These are phyloP conservation scores for Ustulina deusta DNA, from an alignment of 2,329 filamentous ascomycete genomes.

Conservation along the genomic window DNA sequence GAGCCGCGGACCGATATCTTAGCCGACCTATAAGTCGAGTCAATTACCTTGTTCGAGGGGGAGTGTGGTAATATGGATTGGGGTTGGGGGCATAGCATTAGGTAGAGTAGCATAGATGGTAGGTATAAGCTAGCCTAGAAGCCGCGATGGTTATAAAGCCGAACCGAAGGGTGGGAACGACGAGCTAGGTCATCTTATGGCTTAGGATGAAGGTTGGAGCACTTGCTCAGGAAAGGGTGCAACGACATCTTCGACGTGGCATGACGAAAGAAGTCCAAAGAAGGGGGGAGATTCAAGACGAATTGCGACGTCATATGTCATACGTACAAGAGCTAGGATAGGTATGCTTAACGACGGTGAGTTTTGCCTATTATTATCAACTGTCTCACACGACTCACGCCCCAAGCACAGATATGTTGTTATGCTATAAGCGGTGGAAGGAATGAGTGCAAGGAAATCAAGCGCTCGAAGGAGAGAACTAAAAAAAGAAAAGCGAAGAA, in stretches of 20 bases:
- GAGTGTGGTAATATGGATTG: neutral
- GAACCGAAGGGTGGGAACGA: neutral
- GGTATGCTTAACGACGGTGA: slow-evolving; percentile 12
- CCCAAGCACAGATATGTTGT: neutral
- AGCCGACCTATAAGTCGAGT: slow-evolving; percentile 6
- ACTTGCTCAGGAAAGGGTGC: slow-evolving; percentile 23
- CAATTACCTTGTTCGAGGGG: neutral
- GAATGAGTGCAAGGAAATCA: neutral
- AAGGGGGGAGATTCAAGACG: slow-evolving; percentile 28
- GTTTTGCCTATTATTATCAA: slow-evolving; percentile 3
- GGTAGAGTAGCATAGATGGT: neutral
- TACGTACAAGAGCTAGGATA: slow-evolving; percentile 41
- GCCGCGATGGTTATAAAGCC: slow-evolving; percentile 11
- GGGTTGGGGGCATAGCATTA: neutral
- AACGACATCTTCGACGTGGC: slow-evolving; percentile 12
- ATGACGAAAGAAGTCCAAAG: slow-evolving; percentile 34
- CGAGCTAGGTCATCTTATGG: neutral
- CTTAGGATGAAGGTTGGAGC: slow-evolving; percentile 10
- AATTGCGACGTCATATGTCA: slow-evolving; percentile 49
- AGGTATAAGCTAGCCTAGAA: slow-evolving; percentile 10
- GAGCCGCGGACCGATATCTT: neutral
- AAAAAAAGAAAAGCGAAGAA: neutral
- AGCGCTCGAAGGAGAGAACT: neutral
- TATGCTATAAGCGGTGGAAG: neutral
- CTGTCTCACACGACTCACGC: slow-evolving; percentile 7